Base-by-base conservation (phyloP, 2,329 filamentous ascomycete genomes). In the Neospermospora avenae region DNA sequence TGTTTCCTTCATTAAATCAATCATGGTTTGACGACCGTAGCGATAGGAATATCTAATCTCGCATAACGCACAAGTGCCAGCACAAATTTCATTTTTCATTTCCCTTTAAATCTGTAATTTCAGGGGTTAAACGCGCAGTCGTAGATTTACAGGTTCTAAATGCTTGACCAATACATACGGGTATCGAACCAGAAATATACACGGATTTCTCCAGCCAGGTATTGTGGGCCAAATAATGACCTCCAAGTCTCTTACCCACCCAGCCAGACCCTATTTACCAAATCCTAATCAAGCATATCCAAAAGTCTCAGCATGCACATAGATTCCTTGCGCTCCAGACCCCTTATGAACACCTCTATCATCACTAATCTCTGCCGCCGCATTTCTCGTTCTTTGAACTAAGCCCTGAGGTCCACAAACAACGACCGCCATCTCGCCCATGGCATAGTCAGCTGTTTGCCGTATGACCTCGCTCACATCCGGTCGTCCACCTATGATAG, bases 281-380 rank as follows among this genome's bases (percentile, higher is more conserved):
- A 31, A 14, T 16, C n/a, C 20, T 8, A 58, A 28, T 57, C 41
- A 62, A 54, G 61, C 63, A 62, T 65, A 84, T 3, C 77, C 80
- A 73, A 85, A 86, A 18, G 76, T 78, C 71, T 87, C 84, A 0
- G 79, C 79, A 72, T 85, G 82, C 34, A 86, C 69, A 69, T 81
- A 85, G 28, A 87, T 81, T 0, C 85, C 85, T 70, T 87, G 84
- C 14, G 85, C 85, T 0, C 84, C 84, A 0, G 82, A 87, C 2
- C 85, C 85, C 70, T 88, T 88, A 66, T 87, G 84, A 45, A 88
- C 84, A 3, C 84, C 85, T 31, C 85, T 76, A 71, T 88, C 85
- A 70, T 89, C 84, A 64, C 83, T 85, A 44, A 88, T 66, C 8
- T 69, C 75, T 3, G 82, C 83, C 0, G 84, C 83, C 58, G 76